phyloP scores from a whole-genome alignment of 1,139 yeast genomes.

The Suhomyces taliae region DNA sequence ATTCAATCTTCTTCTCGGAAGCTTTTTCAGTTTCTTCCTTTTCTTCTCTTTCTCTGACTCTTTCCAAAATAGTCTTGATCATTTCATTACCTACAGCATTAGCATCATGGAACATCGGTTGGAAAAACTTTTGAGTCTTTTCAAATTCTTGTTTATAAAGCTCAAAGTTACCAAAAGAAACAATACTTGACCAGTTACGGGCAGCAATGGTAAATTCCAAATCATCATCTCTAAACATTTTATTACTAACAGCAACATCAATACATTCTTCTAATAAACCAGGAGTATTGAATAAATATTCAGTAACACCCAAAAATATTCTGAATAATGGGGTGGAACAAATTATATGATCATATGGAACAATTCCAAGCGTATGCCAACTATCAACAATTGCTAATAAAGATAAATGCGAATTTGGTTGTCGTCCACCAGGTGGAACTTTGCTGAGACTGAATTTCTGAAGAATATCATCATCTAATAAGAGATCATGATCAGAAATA shows the following conservation, averaged over 20 bases:
- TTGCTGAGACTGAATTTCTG: slow-evolving; percentile 79
- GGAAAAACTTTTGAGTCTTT: slow-evolving; percentile 74
- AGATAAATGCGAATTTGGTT: slow-evolving; percentile 87
- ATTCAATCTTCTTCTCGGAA: not conserved
- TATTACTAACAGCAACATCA: slow-evolving; percentile 63
- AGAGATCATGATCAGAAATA: slow-evolving; percentile 50
- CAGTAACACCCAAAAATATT: slow-evolving; percentile 91
- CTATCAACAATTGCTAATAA: slow-evolving; percentile 89
- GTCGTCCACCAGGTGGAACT: slow-evolving; percentile 63
- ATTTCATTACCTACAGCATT: slow-evolving; percentile 90
- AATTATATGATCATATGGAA: slow-evolving; percentile 94
- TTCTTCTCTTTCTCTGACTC: slow-evolving; percentile 45
- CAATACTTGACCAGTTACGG: slow-evolving; percentile 81
- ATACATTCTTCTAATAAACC: slow-evolving; percentile 78
- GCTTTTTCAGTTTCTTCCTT: not conserved
- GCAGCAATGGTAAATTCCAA: slow-evolving; percentile 83
- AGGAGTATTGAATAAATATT: slow-evolving; percentile 83
- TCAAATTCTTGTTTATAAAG: slow-evolving; percentile 74
- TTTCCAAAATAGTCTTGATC: slow-evolving; percentile 77
- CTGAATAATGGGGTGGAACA: slow-evolving; percentile 93
- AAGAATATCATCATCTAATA: slow-evolving; percentile 77
- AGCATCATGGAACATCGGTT: slow-evolving; percentile 87
- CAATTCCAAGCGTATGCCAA: slow-evolving; percentile 81
- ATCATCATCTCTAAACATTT: slow-evolving; percentile 81
- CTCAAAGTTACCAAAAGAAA: slow-evolving; percentile 72